These are phyloP conservation scores for Solanum lycopersicoides DNA, from an alignment of 257 asterid genomes.

Conservation along the genomic window DNA sequence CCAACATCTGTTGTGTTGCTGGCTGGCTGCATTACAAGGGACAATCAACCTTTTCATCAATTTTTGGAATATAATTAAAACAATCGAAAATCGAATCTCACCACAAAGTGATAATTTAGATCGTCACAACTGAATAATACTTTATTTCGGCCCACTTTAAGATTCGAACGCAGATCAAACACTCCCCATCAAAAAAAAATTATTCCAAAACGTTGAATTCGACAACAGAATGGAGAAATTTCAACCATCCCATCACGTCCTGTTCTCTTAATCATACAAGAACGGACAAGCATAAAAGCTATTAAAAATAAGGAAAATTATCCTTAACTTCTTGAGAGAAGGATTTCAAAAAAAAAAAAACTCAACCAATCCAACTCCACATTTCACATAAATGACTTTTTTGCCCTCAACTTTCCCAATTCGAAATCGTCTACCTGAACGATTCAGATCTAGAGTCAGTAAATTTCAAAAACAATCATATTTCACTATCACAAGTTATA, in stretches of 20 bases:
- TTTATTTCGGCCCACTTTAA: not conserved
- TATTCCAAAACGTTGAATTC: not conserved
- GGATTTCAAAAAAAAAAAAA: not conserved
- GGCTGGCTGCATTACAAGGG: slow-evolving; percentile 56
- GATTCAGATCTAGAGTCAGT: not conserved
- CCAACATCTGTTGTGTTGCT: slow-evolving; percentile 66
- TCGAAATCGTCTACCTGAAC: slow-evolving; percentile 45
- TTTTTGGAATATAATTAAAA: not conserved
- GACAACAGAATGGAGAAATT: accelerated
- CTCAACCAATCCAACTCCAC: slow-evolving; percentile 52
- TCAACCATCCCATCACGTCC: not conserved
- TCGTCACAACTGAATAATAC: not conserved
- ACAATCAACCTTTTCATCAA: not conserved
- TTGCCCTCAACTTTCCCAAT: slow-evolving; percentile 32
- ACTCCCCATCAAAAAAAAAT: not conserved
- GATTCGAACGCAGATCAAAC: not conserved
- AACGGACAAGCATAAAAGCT: not conserved
- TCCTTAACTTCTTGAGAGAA: not conserved
- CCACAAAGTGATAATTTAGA: too few species aligned
- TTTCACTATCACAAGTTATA: not conserved
- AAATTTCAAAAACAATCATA: not conserved
- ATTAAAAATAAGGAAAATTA: not conserved
- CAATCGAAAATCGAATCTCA: too few species aligned
- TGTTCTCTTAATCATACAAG: not conserved
- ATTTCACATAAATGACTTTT: slow-evolving; percentile 44